These are phyloP conservation scores for Apiotrichum akiyoshidainum DNA, from an alignment of 1,284 basidiomycete genomes.

Conservation along the genomic window DNA sequence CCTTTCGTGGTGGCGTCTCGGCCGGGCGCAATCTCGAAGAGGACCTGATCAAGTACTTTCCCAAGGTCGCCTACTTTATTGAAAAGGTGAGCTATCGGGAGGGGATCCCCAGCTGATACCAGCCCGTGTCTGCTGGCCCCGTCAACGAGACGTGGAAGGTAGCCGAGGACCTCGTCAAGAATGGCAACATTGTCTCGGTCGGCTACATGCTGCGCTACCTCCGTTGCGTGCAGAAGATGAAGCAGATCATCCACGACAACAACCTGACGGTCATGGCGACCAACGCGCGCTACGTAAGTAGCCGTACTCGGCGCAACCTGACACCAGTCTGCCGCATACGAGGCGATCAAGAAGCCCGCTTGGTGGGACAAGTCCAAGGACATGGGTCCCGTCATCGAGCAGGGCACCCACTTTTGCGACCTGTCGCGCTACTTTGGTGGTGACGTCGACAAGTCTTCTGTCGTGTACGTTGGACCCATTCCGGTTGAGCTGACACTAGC, in stretches of 20 bases:
- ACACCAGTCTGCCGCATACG: constrained; percentile 68
- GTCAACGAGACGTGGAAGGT: constrained; percentile 59
- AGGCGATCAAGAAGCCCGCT: constrained; percentile 81
- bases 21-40: constrained; percentile 84
- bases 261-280: constrained; percentile 94
- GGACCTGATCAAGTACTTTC: constrained; percentile 85
- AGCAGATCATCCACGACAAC: constrained; percentile 91
- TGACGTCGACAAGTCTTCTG: constrained; percentile 75
- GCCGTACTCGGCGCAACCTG: not conserved
- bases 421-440: constrained; percentile 93
- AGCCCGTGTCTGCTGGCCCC: constrained; percentile 79
- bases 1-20: constrained; percentile 77
- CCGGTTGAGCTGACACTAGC: not conserved
- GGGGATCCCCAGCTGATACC: not conserved
- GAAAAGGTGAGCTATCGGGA: constrained; percentile 60
- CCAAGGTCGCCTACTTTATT: constrained; percentile 84
- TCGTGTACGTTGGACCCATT: not conserved
- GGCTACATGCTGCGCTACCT: constrained; percentile 91
- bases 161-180: constrained; percentile 63
- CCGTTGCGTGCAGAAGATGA: constrained; percentile 97
- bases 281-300: constrained; percentile 72
- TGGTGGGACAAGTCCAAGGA: constrained; percentile 94
- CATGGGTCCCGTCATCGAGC: constrained; percentile 87
- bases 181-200: constrained; percentile 78
- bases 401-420: constrained; percentile 76